Conservation (phyloP, 208 protist species). For the Wallacemonas sp. region DNA sequence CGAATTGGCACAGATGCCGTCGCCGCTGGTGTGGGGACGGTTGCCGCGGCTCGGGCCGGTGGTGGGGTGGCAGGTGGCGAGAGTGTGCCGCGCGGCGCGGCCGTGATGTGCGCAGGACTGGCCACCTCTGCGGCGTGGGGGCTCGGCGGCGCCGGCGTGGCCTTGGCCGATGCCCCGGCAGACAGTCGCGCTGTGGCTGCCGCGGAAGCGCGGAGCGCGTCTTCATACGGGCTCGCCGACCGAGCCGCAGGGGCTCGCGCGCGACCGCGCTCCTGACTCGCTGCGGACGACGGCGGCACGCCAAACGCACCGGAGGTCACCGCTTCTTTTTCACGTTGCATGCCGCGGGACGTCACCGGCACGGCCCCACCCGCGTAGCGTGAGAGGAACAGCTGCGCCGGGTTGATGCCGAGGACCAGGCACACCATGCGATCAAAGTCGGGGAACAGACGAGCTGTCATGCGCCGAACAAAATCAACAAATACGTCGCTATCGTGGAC, state of each 20-base stretch:
- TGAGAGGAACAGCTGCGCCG: constrained; percentile 9
- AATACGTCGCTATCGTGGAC: constrained; percentile 31
- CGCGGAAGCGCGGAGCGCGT: neutral
- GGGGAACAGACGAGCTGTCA: constrained; percentile 30
- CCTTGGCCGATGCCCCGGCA: neutral
- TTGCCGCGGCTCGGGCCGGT: too few relatives aligned
- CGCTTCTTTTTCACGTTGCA: too few relatives aligned
- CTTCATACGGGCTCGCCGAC: constrained; percentile 7
- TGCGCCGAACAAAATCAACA: constrained; percentile 21
- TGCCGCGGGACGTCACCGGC: too few relatives aligned
- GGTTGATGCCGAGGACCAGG: neutral
- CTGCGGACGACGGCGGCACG: too few relatives aligned
- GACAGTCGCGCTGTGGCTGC: too few relatives aligned
- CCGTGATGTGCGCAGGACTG: too few relatives aligned
- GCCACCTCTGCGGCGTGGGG: neutral
- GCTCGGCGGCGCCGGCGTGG: neutral
- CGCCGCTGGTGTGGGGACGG: too few relatives aligned
- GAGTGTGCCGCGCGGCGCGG: too few relatives aligned
- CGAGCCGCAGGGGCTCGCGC: neutral
- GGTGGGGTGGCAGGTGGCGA: too few relatives aligned
- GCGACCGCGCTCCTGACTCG: too few relatives aligned
- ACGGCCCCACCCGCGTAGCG: too few relatives aligned
- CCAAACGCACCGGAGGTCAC: too few relatives aligned
- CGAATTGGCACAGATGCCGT: neutral
- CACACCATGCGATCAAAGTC: constrained; percentile 41